Conservation (phyloP, 768 basidiomycete genomes). For the Russula virescens region DNA sequence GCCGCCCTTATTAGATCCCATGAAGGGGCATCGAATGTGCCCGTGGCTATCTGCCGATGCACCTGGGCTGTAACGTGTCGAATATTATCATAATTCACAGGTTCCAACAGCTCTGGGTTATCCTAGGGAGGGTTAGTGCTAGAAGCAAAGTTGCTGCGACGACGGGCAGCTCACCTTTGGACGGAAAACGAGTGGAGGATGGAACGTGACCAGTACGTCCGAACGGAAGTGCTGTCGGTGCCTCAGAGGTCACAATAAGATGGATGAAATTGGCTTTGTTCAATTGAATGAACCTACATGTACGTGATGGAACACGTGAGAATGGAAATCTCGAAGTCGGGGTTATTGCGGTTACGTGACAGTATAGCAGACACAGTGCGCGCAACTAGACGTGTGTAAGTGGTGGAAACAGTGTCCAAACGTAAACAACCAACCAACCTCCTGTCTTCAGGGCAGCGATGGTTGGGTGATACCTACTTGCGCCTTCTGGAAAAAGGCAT, state of each 20-base stretch:
- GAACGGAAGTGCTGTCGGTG: conserved; percentile 84
- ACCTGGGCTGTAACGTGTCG: conserved; percentile 55
- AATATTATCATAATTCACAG: conserved; percentile 57
- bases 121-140: conserved; percentile 36
- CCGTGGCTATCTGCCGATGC: conserved; percentile 63
- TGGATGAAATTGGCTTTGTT: conserved; percentile 12
- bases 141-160: neutral
- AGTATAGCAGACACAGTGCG: conserved; percentile 76
- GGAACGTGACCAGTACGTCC: conserved; percentile 81
- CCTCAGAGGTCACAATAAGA: conserved; percentile 35
- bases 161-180: conserved; percentile 41
- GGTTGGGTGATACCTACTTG: conserved; percentile 79
- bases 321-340: conserved; percentile 66
- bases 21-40: conserved; percentile 78
- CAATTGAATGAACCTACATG: conserved; percentile 43
- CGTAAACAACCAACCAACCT: conserved; percentile 38
- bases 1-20: conserved; percentile 74
- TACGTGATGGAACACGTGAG: conserved; percentile 79
- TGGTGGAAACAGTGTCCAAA: neutral
- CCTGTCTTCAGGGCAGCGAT: conserved; percentile 87
- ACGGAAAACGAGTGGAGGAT: conserved; percentile 61
- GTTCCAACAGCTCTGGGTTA: conserved; percentile 65
- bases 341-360: conserved; percentile 58
- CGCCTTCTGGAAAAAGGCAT: conserved; percentile 82
- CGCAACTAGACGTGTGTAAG: conserved; percentile 46